Base-by-base conservation (phyloP, 2,329 filamentous ascomycete genomes). In the Hymenoscyphus infarciens region DNA sequence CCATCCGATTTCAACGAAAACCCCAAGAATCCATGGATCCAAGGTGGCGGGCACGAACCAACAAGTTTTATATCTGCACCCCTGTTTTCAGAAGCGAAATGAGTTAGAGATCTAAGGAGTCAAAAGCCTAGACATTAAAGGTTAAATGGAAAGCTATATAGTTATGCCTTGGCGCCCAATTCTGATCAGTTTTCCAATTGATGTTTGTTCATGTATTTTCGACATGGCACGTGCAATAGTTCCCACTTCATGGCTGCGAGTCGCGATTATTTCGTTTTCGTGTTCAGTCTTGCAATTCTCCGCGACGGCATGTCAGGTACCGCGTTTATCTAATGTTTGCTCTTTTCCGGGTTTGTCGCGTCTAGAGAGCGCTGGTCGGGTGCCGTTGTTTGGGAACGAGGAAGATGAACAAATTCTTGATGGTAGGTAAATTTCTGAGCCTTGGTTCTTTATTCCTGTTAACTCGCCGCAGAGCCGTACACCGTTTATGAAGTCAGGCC, bases 401-500 rank as follows among this genome's bases (percentile, higher is more conserved):
- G 19, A 5, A 25, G 19, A 52, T 52, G 8, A 13, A 52, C 10
- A 22, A 25, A 13, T 11, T 13, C 7, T 25, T 25, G 45, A 52
- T 22, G 19, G 45, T 52, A 22, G 45, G 45, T 10, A 10, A 13
- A 11, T 25, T 2, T 25, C 10, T 42, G 29, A 15, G 19, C 45
- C 4, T 3, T 22, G n/a, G 3, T n/a, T 19, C 11, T 19, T 8
- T 49, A 2, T 49, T 11, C 10, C 11, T 3, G 16, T 10, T 52
- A n/a, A 52, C 8, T 52, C 5, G 8, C n/a, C 11, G 22, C 11
- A 52, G 45, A 15, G 11, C 45, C 19, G 13, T 25, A 25, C 45
- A 52, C 54, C 58, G 45, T 63, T 16, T 68, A 68, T 55, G 71
- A 73, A 25, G 63, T 77, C 58, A 70, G 67, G 27, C 64, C 66